Evolutionary conservation across 306 rosid species (phyloP), one percentile per base, ranked within the genome.

Genomic region (Lathyrus oleraceus): DNA sequence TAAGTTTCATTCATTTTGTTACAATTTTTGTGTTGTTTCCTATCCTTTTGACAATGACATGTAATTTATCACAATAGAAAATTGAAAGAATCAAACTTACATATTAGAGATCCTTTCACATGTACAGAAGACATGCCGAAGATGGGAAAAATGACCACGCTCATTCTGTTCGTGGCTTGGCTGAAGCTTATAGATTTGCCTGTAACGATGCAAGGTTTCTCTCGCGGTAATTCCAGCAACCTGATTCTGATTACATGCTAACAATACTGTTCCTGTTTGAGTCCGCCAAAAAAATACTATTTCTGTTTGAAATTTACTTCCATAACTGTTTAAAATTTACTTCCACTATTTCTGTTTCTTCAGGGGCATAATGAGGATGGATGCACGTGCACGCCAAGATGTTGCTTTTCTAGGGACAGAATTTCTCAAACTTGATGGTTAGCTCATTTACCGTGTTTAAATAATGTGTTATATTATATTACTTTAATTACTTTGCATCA

Each of bases 361-460:
- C 85, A 93, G 98, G 64, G 96, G 98, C 76, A 88, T 93, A 84
- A 85, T 81, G 96, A 88, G 94, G 67, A 72, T 90, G 85, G 87
- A 93, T 83, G 96, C 94, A 25, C 94, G 88, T 66, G 98, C 83
- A 8, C 92, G 96, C 44, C 96, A 87, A 87, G 97, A 81, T 72
- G 82, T 94, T 76, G 92, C 98, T 68, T 81, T 93, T 69, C 90
- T 93, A 66, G 98, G 94, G 81, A 82, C 92, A 7, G 72, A 82
- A 76, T 88, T 93, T 78, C 97, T 90, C 69, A 90, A 90, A 75
- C 97, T 93, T 60, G 94, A 93, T 69, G 97, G 98, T 93, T 72
- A 84, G 81, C 19, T 69, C 65, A 57, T 59, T 65, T 16, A 9
- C 51, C 27, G 58, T 60, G 59, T 47, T 74, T 42, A 73, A 52